Base-by-base conservation (phyloP, 1,284 basidiomycete genomes). In the Trichosporon sp. region DNA sequence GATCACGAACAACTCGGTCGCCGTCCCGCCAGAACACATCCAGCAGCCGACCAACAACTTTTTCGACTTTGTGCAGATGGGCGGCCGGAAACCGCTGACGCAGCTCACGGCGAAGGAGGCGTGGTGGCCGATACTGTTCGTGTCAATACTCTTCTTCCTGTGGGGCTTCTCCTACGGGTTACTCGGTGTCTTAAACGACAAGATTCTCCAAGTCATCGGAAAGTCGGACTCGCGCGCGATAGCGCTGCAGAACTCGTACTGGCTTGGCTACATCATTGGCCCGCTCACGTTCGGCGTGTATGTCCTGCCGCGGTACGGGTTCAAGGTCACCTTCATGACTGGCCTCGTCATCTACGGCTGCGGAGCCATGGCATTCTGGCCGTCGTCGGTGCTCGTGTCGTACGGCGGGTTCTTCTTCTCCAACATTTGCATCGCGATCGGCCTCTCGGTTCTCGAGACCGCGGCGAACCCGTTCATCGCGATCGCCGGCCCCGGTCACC, bases 391-490 rank as follows among this genome's bases (percentile, higher is more conserved):
- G 11, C 75, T 82, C 2, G 67, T 70, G 42, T 79, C 78, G 34
- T 82, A 78, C 64, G 71, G 75, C 8, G 82, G 82, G 3, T 81
- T 82, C 70, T 76, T 82, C 72, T 74, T 83, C 65, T 79, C 77
- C 71, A 82, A 83, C 72, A 75, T 82, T 44, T 73, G 82, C 68
- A 75, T 78, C 63, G 78, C 78, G 21, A 66, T 75, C 25, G 82
- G 82, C 23, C 68, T 83, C 4, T 74, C 78, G 0, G 75, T 75
- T 5, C 72, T 83, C 56, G 82, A 83, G 68, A 75, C 78, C 23
- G 80, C 82, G 11, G 80, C 80, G 7, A 82, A 83, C 65, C 80
- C 81, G n/a, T 83, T 79, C 71, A 81, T 83, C 67, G 80, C 80
- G 1, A 72, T 83, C 3, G 80, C 81, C 3, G 82, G 82, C n/a